Evolutionary conservation across 306 rosid genomes (phyloP).

Genomic region (Vicia villosa): DNA sequence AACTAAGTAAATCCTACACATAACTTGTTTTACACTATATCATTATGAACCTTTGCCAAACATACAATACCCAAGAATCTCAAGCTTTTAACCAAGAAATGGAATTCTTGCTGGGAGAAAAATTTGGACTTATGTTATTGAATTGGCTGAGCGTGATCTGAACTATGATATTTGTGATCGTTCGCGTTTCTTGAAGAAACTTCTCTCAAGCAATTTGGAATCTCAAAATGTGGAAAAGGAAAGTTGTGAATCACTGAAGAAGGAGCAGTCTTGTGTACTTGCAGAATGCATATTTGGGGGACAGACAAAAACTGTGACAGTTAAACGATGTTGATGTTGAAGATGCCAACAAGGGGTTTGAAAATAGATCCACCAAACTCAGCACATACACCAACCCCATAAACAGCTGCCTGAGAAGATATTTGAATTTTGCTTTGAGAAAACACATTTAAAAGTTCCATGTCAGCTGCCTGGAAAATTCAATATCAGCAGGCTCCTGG

Average conservation of each 20-base stretch:
- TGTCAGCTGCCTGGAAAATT: too few species aligned
- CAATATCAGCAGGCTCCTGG: too few species aligned
- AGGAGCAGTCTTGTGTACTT: conserved; percentile 52
- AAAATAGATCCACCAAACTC: conserved; percentile 94
- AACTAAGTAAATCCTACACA: too few species aligned
- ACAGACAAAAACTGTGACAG: conserved; percentile 45
- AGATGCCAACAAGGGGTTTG: conserved; percentile 81
- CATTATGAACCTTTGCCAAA: too few species aligned
- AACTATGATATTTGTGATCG: conserved; percentile 90
- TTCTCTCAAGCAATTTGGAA: conserved; percentile 57
- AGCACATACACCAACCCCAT: conserved; percentile 97
- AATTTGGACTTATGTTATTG: conserved; percentile 69
- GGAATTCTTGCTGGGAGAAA: too few species aligned
- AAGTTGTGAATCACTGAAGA: conserved; percentile 37
- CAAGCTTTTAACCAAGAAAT: too few species aligned
- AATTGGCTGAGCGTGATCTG: conserved; percentile 78
- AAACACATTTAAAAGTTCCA: conserved; percentile 13
- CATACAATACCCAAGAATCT: too few species aligned
- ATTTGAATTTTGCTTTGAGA: conserved; percentile 18
- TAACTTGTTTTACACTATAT: too few species aligned
- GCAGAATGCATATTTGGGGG: conserved; percentile 66
- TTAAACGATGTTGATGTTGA: too few species aligned
- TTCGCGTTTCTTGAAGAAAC: conserved; percentile 64
- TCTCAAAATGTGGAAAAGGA: conserved; percentile 49
- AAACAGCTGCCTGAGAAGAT: conserved; percentile 87